Conservation (phyloP, 108 stramenopile species). For the Skeletonema tropicum region DNA sequence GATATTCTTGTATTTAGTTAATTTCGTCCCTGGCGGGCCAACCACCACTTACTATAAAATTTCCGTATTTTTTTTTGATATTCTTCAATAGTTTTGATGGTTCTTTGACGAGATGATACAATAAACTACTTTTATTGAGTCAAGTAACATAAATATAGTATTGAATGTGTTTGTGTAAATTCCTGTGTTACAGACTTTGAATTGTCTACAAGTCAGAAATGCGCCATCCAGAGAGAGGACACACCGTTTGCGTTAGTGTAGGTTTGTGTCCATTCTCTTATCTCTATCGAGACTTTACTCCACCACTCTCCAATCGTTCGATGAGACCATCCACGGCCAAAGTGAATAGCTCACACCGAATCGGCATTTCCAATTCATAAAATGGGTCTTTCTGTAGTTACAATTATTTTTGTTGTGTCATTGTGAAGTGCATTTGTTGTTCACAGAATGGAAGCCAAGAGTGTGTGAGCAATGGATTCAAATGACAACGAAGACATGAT, state of each 20-base stretch:
- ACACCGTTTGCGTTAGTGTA: not conserved
- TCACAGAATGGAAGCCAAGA: not conserved
- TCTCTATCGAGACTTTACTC: constrained; percentile 6
- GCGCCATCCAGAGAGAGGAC: not conserved
- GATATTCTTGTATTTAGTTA: no score
- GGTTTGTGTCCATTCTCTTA: not conserved
- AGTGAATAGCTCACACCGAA: constrained; percentile 83
- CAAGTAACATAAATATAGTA: not conserved
- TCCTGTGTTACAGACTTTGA: not conserved
- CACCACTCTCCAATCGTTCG: constrained; percentile 18
- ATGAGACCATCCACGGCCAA: constrained; percentile 78
- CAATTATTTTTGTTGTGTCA: constrained; percentile 1
- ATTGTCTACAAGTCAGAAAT: not conserved
- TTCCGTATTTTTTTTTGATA: no score
- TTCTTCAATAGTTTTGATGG: no score
- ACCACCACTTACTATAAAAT: no score
- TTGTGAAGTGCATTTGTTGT: not conserved
- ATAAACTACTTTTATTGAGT: not conserved
- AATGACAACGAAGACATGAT: no score
- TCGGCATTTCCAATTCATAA: constrained; percentile 92
- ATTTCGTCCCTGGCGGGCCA: no score
- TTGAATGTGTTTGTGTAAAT: not conserved
- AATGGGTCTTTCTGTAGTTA: constrained; percentile 77
- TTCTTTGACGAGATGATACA: not conserved
- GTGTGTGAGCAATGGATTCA: not conserved